Evolutionary conservation across 1,284 basidiomycete species (phyloP).

Genomic region (Melanopsichium pennsylvanicum): DNA sequence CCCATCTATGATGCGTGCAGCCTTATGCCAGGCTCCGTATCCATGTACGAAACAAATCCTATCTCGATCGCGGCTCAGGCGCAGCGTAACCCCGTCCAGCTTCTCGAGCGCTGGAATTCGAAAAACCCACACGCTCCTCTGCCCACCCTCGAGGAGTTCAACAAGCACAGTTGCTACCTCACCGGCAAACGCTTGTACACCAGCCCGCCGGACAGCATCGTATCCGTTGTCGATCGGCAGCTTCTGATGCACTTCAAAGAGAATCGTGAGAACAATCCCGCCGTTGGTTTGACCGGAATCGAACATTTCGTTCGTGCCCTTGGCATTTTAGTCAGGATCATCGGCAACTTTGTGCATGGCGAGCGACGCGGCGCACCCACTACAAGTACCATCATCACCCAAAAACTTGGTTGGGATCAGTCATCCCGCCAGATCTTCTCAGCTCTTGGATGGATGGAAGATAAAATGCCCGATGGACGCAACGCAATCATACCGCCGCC

Average conservation of each 20-base stretch:
- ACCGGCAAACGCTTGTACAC: conserved; percentile 28
- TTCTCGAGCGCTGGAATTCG: conserved; percentile 11
- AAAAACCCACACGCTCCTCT: conserved; percentile 1
- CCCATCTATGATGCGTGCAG: conserved; percentile 36
- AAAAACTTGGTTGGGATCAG: conserved; percentile 46
- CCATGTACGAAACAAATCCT: conserved; percentile 34
- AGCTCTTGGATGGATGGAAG: conserved; percentile 30
- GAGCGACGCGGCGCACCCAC: conserved; percentile 32
- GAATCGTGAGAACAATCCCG: conserved; percentile 28
- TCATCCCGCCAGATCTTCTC: conserved; percentile 27
- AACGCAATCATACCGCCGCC: conserved; percentile 17
- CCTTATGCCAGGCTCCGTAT: conserved; percentile 12
- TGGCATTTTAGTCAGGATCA: conserved; percentile 26
- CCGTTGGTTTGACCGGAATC: conserved; percentile 23
- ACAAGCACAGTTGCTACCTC: conserved; percentile 34
- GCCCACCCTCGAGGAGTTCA: conserved; percentile 36
- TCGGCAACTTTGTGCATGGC: conserved; percentile 47
- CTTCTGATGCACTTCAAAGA: conserved; percentile 29
- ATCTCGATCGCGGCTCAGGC: conserved; percentile 11
- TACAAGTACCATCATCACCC: conserved; percentile 18
- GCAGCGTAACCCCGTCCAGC: conserved; percentile 20
- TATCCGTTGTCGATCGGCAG: conserved; percentile 24
- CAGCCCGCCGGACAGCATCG: conserved; percentile 37
- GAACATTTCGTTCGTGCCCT: conserved; percentile 39
- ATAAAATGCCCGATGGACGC: conserved; percentile 29